Conservation (phyloP, 164 flowering plant genomes). For the Stephania japonica region DNA sequence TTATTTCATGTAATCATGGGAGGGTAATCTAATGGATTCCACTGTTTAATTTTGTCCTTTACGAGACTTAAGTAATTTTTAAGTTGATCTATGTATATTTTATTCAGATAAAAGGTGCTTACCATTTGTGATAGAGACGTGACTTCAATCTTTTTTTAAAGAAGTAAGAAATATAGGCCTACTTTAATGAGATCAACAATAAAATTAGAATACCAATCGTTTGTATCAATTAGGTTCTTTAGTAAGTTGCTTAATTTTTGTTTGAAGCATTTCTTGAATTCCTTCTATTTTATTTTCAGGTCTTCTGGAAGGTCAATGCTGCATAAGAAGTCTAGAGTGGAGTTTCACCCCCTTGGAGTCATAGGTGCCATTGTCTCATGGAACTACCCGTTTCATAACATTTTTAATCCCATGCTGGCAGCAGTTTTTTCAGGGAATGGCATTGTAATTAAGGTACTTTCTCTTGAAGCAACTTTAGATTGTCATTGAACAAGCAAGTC, state of each 20-base stretch:
- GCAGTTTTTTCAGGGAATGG: conserved; percentile 95
- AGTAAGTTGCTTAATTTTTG: neutral
- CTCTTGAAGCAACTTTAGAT: neutral
- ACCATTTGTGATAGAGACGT: neutral
- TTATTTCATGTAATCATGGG: neutral
- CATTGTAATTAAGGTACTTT: conserved; percentile 76
- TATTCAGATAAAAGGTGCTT: neutral
- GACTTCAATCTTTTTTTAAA: neutral
- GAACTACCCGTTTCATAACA: conserved; percentile 97
- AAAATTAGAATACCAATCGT: neutral
- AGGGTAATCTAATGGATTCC: neutral
- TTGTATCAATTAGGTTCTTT: neutral
- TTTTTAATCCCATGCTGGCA: conserved; percentile 94
- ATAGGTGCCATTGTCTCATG: conserved; percentile 97
- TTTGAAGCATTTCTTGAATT: neutral
- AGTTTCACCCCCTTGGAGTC: conserved; percentile 92
- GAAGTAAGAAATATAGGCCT: neutral
- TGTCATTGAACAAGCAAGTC: neutral
- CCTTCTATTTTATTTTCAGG: conserved; percentile 31
- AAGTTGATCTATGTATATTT: neutral
- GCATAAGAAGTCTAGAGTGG: conserved; percentile 85
- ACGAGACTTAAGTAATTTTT: neutral
- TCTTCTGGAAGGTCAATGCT: conserved; percentile 91
- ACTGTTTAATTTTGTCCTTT: neutral
- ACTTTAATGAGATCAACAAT: neutral